phyloP scores from a whole-genome alignment of 352 stramenopile species.

The Globisporangium uncinulatum region DNA sequence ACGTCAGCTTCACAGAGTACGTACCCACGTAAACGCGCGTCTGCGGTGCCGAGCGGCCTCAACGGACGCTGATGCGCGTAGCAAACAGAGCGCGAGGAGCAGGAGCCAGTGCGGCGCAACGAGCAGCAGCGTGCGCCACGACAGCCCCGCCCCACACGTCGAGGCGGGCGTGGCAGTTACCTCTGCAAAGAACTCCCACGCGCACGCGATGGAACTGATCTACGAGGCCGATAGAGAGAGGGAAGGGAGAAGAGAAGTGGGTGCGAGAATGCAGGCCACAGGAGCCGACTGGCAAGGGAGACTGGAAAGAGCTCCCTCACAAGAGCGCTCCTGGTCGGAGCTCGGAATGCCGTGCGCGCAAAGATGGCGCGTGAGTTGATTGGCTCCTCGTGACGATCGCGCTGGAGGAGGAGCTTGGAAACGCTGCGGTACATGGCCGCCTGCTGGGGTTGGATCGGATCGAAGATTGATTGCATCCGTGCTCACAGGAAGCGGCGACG shows the following conservation, averaged over 20 bases:
- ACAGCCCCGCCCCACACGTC: background rate
- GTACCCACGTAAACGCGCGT: slow-evolving; percentile 1
- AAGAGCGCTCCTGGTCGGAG: slow-evolving; percentile 5
- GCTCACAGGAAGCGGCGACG: no score
- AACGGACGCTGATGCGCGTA: slow-evolving; percentile 2
- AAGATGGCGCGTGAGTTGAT: slow-evolving; percentile 6
- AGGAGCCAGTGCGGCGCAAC: slow-evolving; percentile 12
- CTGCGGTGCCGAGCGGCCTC: no score
- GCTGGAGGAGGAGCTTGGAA: background rate
- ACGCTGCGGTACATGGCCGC: no score
- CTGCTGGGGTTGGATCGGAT: no score
- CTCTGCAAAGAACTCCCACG: slow-evolving; percentile 14
- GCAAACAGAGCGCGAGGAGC: slow-evolving; percentile 7
- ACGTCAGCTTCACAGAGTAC: no score
- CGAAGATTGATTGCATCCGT: no score
- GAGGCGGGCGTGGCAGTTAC: background rate
- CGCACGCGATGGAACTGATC: slow-evolving; percentile 6
- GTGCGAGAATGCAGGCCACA: no score
- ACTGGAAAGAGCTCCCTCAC: background rate
- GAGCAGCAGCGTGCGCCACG: slow-evolving; percentile 11
- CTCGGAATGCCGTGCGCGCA: slow-evolving; percentile 1
- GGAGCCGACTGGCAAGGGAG: background rate
- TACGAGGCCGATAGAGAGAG: background rate
- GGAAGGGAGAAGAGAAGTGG: background rate
- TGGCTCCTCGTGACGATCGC: background rate